Evolutionary conservation across 106 monocot species (phyloP), one percentile per base, ranked within the genome.

Genomic region (Phalaenopsis equestris): DNA sequence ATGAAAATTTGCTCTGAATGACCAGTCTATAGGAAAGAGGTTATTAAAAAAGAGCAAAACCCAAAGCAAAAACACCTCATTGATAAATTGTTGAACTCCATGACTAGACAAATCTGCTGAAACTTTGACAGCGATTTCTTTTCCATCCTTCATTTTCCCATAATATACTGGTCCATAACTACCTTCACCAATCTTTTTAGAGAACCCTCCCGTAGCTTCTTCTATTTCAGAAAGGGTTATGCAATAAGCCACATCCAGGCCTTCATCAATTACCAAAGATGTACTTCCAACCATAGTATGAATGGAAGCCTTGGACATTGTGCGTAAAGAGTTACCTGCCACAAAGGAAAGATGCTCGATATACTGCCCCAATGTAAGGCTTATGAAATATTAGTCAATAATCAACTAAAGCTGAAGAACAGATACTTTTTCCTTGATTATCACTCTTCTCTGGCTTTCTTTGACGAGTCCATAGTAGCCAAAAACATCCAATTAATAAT

Each of bases 111-210:
- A 48, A 84, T 81, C 81, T 58, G 86, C 38, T 17, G 75, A 81
- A 23, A 89, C 57, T 68, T 89, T 89, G 72, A 89, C 86, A 5
- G 89, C 89, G 21, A 89, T 79, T 83, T 89, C 89, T 47, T 84
- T 82, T 39, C 77, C 86, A 55, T 89, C 84, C 68, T 72, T 80
- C 85, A 89, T 38, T 83, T 83, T 86, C 23, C 88, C 88, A 72
- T 86, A 86, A 76, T 86, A 89, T 49, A 89, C 89, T 15, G 80
- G 61, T 47, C 89, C 89, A 43, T 84, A 89, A 55, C 89, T 84
- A 58, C 89, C 89, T 68, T 78, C 61, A 6, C 89, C 89, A 48
- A 89, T 81, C 67, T 81, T 76, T 76, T 64, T 84, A 37, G 81
- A 81, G 41, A 86, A 86, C 24, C 79, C 75, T 23, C 73, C 21